Percentiles rank a stretch among this genome's conserved stretches.
Conservation (phyloP, 768 basidiomycete species). For the Tulasnella sp. region DNA sequence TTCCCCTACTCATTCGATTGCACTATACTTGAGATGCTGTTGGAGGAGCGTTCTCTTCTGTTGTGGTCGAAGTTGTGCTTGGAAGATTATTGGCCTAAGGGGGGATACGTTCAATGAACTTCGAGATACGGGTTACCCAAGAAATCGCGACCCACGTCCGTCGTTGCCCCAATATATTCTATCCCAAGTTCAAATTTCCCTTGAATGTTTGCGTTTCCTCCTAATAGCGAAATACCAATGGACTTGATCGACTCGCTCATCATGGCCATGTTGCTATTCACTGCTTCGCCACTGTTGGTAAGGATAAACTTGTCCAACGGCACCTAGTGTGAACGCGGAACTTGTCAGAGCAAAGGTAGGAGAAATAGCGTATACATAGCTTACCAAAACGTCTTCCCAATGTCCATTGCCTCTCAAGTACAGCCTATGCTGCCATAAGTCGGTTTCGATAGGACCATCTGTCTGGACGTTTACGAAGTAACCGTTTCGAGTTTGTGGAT, state of each 20-base stretch:
- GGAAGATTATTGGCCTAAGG: background rate
- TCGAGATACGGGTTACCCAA: background rate
- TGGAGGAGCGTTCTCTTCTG: background rate
- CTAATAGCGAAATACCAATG: constrained; percentile 82
- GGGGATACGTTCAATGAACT: background rate
- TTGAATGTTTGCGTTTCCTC: constrained; percentile 69
- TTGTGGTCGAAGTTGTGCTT: background rate
- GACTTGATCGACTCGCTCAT: constrained; percentile 68
- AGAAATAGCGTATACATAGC: constrained; percentile 31
- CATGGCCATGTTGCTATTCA: constrained; percentile 59
- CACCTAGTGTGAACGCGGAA: constrained; percentile 48
- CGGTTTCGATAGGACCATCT: constrained; percentile 69
- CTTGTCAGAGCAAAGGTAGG: constrained; percentile 17
- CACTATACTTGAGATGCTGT: background rate
- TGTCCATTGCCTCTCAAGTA: constrained; percentile 60
- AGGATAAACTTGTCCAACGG: constrained; percentile 57
- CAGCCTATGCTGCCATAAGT: constrained; percentile 95
- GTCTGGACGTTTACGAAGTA: constrained; percentile 95
- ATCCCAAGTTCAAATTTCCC: constrained; percentile 81
- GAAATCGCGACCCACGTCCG: constrained; percentile 43
- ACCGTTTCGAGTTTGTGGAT: constrained; percentile 69
- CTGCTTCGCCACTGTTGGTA: constrained; percentile 41
- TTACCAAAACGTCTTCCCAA: constrained; percentile 81
- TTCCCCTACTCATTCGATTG: background rate
- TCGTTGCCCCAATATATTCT: constrained; percentile 75